phyloP scores from a whole-genome alignment of 2,329 filamentous ascomycete genomes.

The Botrytis byssoidea region DNA sequence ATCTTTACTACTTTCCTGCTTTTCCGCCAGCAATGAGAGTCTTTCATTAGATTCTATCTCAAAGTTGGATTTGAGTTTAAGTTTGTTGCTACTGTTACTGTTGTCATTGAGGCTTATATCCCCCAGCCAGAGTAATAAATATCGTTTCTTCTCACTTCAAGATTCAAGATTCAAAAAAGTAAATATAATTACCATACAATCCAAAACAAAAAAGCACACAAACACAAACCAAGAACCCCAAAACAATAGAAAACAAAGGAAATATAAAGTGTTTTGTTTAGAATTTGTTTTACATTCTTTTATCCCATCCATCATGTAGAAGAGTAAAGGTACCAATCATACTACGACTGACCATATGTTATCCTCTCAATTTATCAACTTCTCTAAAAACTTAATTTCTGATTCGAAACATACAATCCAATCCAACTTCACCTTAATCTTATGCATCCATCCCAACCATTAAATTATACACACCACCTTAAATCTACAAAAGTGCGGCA shows the following conservation, averaged over 20 bases:
- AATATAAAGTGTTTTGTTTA: not conserved
- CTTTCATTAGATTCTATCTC: no score
- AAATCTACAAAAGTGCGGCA: slow-evolving; percentile 28
- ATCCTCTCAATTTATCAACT: not conserved
- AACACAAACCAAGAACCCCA: not conserved
- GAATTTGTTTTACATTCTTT: not conserved
- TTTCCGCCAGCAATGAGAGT: no score
- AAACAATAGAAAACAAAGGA: not conserved
- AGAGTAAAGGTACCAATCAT: slow-evolving; percentile 15
- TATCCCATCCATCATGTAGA: not conserved
- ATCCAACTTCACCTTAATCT: not conserved
- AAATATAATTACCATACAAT: not conserved
- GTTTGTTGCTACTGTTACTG: no score
- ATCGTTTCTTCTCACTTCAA: not conserved
- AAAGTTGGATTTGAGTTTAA: no score
- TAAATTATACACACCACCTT: slow-evolving; percentile 6
- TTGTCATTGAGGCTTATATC: no score
- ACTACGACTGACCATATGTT: not conserved
- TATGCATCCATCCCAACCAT: not conserved
- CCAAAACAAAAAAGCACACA: not conserved
- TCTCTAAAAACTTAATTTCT: not conserved
- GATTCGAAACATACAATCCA: slow-evolving; percentile 16
- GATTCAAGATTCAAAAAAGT: not conserved
- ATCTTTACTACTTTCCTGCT: no score
- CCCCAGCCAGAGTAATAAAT: not conserved